Conservation (phyloP, 208 protist genomes). For the Trichomonas vaginalis region DNA sequence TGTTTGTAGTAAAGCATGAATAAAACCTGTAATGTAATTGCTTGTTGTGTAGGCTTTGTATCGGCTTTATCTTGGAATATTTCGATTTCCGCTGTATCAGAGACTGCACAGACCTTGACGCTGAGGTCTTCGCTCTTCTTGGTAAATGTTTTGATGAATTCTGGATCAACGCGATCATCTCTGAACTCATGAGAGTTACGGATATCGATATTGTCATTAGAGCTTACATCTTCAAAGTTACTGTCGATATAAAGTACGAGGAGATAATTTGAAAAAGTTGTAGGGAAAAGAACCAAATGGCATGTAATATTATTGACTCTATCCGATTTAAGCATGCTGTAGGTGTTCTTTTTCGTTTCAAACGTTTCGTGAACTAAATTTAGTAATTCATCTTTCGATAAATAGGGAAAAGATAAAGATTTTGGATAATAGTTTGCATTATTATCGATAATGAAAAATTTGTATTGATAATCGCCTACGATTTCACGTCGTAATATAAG, state of each 20-base stretch:
- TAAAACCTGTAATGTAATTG: background rate
- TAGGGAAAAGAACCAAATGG: background rate
- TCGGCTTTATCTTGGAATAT: background rate
- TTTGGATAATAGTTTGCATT: background rate
- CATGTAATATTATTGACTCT: background rate
- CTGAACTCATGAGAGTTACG: background rate
- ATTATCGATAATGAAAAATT: background rate
- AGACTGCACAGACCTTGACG: background rate
- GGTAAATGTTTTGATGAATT: background rate
- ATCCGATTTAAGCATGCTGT: background rate
- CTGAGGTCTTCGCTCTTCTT: background rate
- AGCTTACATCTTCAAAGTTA: background rate
- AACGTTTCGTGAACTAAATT: background rate
- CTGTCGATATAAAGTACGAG: background rate
- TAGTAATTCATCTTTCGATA: background rate
- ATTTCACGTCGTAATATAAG: background rate
- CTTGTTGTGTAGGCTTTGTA: background rate
- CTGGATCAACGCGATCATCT: background rate
- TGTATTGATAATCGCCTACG: background rate
- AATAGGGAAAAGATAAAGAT: background rate
- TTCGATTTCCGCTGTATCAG: background rate
- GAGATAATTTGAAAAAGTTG: background rate
- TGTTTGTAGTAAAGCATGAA: background rate
- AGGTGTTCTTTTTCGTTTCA: background rate
- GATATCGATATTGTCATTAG: background rate